phyloP scores from a whole-genome alignment of 805 yeast species.

The Kazachstania viticola region DNA sequence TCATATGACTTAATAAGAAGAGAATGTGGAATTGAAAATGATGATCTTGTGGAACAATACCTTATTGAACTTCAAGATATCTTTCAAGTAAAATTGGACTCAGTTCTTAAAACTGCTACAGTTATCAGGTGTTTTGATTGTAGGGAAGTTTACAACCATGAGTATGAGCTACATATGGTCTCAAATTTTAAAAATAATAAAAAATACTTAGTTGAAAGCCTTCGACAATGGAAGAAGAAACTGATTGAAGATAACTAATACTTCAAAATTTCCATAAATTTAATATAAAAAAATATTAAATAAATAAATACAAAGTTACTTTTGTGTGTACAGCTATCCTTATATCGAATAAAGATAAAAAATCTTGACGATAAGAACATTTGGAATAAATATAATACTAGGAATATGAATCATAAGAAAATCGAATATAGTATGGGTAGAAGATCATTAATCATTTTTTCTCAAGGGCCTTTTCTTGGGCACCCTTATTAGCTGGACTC shows the following conservation, averaged over 20 bases:
- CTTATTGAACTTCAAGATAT: constrained; percentile 13
- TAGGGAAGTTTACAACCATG: constrained; percentile 20
- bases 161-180: constrained; percentile 6
- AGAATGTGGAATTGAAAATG: constrained; percentile 7
- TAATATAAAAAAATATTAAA: too few relatives aligned
- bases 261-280: too few relatives aligned
- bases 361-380: too few relatives aligned
- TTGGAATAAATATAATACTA: too few relatives aligned
- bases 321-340: too few relatives aligned
- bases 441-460: too few relatives aligned
- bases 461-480: too few relatives aligned
- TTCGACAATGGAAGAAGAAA: constrained; percentile 12
- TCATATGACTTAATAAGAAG: constrained; percentile 7
- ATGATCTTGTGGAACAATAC: constrained; percentile 11
- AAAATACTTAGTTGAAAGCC: constrained; percentile 2
- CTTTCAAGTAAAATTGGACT: constrained; percentile 14
- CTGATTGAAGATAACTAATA: constrained; percentile 6
- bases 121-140: constrained; percentile 10
- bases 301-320: too few relatives aligned
- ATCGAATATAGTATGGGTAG: too few relatives aligned
- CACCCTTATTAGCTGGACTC: too few relatives aligned
- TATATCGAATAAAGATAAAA: too few relatives aligned
- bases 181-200: constrained; percentile 1
- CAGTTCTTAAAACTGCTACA: constrained; percentile 7
- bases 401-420: too few relatives aligned